Evolutionary conservation across 2,329 filamentous ascomycete species (phyloP).

Genomic region (Colletotrichum viniferum): DNA sequence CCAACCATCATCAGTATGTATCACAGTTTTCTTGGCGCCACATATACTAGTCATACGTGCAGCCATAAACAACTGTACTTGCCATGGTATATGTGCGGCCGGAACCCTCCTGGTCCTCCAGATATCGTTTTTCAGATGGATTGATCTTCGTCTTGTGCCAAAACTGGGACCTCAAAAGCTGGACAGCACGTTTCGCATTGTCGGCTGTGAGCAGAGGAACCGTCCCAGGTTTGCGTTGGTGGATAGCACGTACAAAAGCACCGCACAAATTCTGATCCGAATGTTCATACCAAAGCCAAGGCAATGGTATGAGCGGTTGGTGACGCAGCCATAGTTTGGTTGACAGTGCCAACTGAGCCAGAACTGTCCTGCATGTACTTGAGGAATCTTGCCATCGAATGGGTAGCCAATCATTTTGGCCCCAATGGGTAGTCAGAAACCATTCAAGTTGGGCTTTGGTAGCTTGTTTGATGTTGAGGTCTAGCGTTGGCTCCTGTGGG

Average conservation of each 20-base stretch:
- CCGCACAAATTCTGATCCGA: background rate
- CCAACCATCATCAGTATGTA: background rate
- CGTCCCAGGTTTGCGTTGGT: background rate
- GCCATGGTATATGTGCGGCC: background rate
- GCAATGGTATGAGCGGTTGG: background rate
- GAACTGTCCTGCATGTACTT: background rate
- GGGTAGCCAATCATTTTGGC: background rate
- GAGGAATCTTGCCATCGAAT: background rate
- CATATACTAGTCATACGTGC: background rate
- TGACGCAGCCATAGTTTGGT: background rate
- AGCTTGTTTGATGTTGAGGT: background rate
- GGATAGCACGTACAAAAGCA: background rate
- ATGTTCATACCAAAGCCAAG: background rate
- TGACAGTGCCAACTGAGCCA: background rate
- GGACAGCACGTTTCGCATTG: background rate
- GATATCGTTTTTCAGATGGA: background rate
- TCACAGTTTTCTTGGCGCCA: background rate
- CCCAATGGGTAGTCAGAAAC: background rate
- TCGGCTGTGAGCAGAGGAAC: background rate
- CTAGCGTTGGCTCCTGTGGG: background rate
- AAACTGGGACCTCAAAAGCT: background rate
- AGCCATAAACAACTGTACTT: background rate
- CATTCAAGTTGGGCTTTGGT: background rate
- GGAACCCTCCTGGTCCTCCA: background rate
- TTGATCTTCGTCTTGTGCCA: background rate